These are phyloP conservation scores for Ulota crispa DNA, from an alignment of 225 moss, liverwort and hornwort species.

Conservation along the genomic window DNA sequence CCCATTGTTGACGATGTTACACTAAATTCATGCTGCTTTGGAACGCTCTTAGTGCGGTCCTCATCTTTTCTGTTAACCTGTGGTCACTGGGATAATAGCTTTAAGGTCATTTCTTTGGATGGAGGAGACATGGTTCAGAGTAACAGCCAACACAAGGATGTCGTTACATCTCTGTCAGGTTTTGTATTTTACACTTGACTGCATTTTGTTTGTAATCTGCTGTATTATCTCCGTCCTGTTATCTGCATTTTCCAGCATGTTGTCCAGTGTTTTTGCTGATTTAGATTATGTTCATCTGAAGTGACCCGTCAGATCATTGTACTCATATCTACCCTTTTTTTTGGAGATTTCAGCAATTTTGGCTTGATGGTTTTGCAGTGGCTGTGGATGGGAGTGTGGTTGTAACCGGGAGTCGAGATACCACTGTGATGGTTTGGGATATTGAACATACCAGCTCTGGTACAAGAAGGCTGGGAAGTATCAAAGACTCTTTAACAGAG, in stretches of 20 bases:
- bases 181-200: not conserved
- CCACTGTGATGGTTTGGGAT: constrained; percentile 88
- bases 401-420: constrained; percentile 81
- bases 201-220: not conserved
- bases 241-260: constrained; percentile 5
- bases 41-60: constrained; percentile 69
- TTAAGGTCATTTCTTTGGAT: constrained; percentile 72
- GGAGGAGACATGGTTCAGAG: constrained; percentile 76
- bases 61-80: constrained; percentile 66
- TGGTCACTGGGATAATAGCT: constrained; percentile 90
- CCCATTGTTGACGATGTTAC: constrained; percentile 63
- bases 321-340: not conserved
- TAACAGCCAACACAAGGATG: constrained; percentile 80
- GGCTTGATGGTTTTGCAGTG: constrained; percentile 50
- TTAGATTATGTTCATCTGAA: not conserved
- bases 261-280: constrained; percentile 2
- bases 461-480: constrained; percentile 43
- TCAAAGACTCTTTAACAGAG: constrained; percentile 56
- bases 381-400: constrained; percentile 79
- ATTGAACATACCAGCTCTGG: constrained; percentile 59
- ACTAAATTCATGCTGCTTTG: constrained; percentile 64
- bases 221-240: not conserved
- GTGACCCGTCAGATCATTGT: not conserved
- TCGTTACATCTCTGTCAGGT: constrained; percentile 77
- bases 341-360: constrained; percentile 15